Conservation (phyloP, 768 basidiomycete genomes). For the Mycena latifolia region DNA sequence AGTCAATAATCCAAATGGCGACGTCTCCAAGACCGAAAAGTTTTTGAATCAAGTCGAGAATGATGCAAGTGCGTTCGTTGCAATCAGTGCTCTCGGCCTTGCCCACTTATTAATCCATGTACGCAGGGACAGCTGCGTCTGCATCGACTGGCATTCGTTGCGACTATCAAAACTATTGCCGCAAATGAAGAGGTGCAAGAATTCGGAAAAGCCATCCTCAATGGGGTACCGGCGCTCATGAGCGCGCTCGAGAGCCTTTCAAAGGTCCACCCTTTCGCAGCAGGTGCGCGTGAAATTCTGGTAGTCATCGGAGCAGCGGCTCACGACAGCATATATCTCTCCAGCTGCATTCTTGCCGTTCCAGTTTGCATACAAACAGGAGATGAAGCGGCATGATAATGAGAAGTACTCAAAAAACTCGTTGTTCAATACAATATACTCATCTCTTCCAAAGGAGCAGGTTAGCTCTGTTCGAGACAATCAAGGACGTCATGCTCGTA, state of each 20-base stretch:
- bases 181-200: neutral
- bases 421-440: too few species aligned
- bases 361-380: constrained; percentile 8
- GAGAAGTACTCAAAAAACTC: neutral
- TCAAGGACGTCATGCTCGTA: constrained; percentile 10
- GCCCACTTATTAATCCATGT: neutral
- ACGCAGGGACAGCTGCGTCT: neutral
- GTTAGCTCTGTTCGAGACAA: too few species aligned
- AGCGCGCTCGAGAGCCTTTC: constrained; percentile 11
- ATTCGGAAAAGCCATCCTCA: too few species aligned
- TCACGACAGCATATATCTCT: too few species aligned
- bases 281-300: too few species aligned
- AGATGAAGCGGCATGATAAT: constrained; percentile 6
- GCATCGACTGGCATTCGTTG: neutral
- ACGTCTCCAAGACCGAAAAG: neutral
- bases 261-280: constrained; percentile 10
- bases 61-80: neutral
- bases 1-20: neutral
- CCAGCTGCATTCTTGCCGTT: constrained; percentile 17
- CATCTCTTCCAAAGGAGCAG: too few species aligned
- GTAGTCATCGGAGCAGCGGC: too few species aligned
- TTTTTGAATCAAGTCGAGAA: neutral
- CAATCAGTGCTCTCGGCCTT: neutral
- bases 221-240: too few species aligned
- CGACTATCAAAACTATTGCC: neutral